Evolutionary conservation across 2,329 filamentous ascomycete genomes (phyloP).

Genomic region (Sphaceloma murrayae): DNA sequence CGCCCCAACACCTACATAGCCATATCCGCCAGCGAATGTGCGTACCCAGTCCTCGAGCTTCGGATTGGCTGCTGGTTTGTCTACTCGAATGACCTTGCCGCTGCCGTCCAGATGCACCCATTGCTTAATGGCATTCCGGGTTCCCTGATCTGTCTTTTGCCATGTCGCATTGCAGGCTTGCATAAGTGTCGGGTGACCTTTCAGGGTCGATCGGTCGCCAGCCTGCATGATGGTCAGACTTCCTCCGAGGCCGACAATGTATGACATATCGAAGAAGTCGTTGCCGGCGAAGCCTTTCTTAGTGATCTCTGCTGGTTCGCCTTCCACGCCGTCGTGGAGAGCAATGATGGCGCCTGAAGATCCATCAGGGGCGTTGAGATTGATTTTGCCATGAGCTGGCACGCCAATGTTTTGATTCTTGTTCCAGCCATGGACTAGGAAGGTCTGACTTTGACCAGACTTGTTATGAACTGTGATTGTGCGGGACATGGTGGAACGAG

Average conservation of each 20-base stretch:
- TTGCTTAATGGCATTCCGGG: slow-evolving; percentile 27
- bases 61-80: slow-evolving; percentile 29
- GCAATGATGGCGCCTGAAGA: slow-evolving; percentile 34
- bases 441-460: slow-evolving; percentile 30
- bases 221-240: slow-evolving; percentile 34
- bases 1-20: slow-evolving; percentile 34
- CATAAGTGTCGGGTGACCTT: slow-evolving; percentile 34
- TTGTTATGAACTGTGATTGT: slow-evolving; percentile 30
- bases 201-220: slow-evolving; percentile 30
- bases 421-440: slow-evolving; percentile 34
- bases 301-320: slow-evolving; percentile 36
- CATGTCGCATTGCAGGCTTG: slow-evolving; percentile 31
- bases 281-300: slow-evolving; percentile 30
- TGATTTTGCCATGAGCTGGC: slow-evolving; percentile 21
- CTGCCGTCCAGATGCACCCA: slow-evolving; percentile 24
- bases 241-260: slow-evolving; percentile 34
- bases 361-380: slow-evolving; percentile 26
- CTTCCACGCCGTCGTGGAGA: slow-evolving; percentile 31
- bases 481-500: slow-evolving; percentile 7
- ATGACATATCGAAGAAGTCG: slow-evolving; percentile 30
- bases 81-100: slow-evolving; percentile 20
- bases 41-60: slow-evolving; percentile 32
- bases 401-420: slow-evolving; percentile 30
- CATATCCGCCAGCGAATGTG: slow-evolving; percentile 30
- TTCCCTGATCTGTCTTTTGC: slow-evolving; percentile 28